Base-by-base conservation (phyloP, 176 grass and related monocot genomes). In the Zoysia japonica region DNA sequence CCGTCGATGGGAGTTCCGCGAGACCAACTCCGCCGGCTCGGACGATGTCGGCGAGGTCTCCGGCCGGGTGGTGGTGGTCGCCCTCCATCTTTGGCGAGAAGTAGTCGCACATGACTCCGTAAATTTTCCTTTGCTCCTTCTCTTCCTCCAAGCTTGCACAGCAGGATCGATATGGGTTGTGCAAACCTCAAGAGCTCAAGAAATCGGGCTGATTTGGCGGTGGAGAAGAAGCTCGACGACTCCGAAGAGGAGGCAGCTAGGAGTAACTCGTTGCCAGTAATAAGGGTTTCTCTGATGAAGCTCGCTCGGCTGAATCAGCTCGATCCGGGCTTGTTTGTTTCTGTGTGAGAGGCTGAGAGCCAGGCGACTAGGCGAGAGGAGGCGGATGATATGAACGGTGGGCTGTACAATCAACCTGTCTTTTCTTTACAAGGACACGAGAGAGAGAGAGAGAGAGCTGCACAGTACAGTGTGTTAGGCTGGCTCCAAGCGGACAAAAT, bases 1-100 rank as follows among this genome's bases (percentile, higher is more conserved):
- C 82, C 48, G 87, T 82, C 49, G 79, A 84, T 2, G 81, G 72
- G 41, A 76, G 43, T 0, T 63, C 72, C 5, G 56, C 47, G 17
- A 74, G 13, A 36, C 77, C 78, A 3, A 5, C 71, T 49, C 96
- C 90, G 6, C 92, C 88, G 5, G 86, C 85, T 2, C 87, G 70
- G 76, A 98, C 61, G 74, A 94, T 81, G 78, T 98, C 96, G 39
- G 90, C 83, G 72, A 98, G 92, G 88, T 98, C 87, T 2, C 87
- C 96, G 16, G 85, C 90, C 17, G 9, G 71, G 50, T 94, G 79
- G 28, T 87, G 87, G 49, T 10, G 64, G 74, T 90, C 83, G 20
- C 72, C 78, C 16, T 88, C 91, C 84, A 76, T 85, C 85, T 78
- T 74, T 85, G 92, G 81, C 86, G 85, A 84, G 84, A 79, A 91